These are phyloP conservation scores for Beauveria pseudobassiana DNA, from an alignment of 2,329 filamentous ascomycete species.

Conservation along the genomic window DNA sequence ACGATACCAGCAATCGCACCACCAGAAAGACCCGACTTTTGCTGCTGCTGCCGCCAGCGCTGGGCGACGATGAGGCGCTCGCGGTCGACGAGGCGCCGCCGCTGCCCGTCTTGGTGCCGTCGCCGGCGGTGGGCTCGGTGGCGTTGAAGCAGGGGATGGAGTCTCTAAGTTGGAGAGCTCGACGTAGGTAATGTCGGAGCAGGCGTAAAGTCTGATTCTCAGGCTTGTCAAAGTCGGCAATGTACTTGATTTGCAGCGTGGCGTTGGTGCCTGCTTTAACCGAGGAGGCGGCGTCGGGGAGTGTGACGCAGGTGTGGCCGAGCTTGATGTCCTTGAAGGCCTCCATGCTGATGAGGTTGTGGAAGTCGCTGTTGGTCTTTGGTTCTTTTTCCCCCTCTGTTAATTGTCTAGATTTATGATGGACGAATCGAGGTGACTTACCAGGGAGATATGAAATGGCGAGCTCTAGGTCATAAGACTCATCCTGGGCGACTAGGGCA, in stretches of 20 bases:
- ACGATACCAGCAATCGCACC: constrained; percentile 71
- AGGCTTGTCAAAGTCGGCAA: constrained; percentile 34
- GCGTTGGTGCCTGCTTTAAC: constrained; percentile 36
- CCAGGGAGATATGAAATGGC: constrained; percentile 45
- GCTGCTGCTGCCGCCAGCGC: constrained; percentile 14
- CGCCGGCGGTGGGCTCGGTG: constrained; percentile 23
- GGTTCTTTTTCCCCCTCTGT: constrained; percentile 25
- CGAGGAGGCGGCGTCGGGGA: constrained; percentile 26
- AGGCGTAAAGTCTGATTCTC: constrained; percentile 39
- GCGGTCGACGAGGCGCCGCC: constrained; percentile 7
- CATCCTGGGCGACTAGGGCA: constrained; percentile 48
- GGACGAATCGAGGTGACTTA: constrained; percentile 19
- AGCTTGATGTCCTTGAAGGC: constrained; percentile 32
- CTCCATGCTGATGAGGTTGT: constrained; percentile 28
- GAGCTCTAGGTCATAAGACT: constrained; percentile 47
- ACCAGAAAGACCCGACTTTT: constrained; percentile 43
- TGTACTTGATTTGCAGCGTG: constrained; percentile 42
- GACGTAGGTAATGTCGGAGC: constrained; percentile 40
- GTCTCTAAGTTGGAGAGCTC: constrained; percentile 22
- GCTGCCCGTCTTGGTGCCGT: constrained; percentile 12
- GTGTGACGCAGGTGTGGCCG: constrained; percentile 38
- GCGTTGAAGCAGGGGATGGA: constrained; percentile 37
- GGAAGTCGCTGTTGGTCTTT: constrained; percentile 31
- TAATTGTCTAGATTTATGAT: too few species aligned
- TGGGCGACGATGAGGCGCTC: neutral